phyloP scores from a whole-genome alignment of 306 rosid species.

The Crataegus laevigata region DNA sequence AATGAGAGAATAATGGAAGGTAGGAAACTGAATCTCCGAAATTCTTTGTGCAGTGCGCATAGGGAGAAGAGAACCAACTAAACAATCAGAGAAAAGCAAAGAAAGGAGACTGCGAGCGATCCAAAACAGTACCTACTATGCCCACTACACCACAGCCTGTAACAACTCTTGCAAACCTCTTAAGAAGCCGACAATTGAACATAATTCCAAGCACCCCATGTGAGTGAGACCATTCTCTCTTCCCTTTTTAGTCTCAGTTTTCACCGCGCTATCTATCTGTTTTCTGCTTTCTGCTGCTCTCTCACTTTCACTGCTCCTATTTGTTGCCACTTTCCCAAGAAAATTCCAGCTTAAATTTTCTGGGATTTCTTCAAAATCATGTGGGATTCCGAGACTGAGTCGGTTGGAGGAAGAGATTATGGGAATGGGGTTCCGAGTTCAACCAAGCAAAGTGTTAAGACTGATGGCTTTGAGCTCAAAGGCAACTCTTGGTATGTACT shows the following conservation, averaged over 20 bases:
- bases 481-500: conserved; percentile 73
- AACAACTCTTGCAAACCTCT: conserved; percentile 19
- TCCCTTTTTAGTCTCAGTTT: conserved; percentile 3
- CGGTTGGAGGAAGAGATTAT: conserved; percentile 44
- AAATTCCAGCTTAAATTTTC: conserved; percentile 12
- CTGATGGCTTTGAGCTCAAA: conserved; percentile 80
- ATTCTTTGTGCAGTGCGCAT: neutral
- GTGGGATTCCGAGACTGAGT: conserved; percentile 96
- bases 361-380: conserved; percentile 38
- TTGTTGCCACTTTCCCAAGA: conserved; percentile 23
- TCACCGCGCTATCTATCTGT: conserved; percentile 7
- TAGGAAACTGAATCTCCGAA: neutral
- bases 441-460: conserved; percentile 62
- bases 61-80: neutral
- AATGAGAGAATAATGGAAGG: neutral
- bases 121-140: conserved; percentile 30
- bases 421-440: conserved; percentile 60
- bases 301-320: conserved; percentile 15
- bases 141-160: conserved; percentile 87
- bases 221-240: conserved; percentile 30
- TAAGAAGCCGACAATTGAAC: conserved; percentile 51
- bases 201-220: conserved; percentile 74
- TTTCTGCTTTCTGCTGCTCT: neutral
- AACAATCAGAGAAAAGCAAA: conserved; percentile 11
- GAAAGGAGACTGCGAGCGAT: conserved; percentile 18